A percentile compares a stretch with the other conserved stretches of the same genome.
Conservation (phyloP, 768 basidiomycete genomes). For the Kwoniella europaea region DNA sequence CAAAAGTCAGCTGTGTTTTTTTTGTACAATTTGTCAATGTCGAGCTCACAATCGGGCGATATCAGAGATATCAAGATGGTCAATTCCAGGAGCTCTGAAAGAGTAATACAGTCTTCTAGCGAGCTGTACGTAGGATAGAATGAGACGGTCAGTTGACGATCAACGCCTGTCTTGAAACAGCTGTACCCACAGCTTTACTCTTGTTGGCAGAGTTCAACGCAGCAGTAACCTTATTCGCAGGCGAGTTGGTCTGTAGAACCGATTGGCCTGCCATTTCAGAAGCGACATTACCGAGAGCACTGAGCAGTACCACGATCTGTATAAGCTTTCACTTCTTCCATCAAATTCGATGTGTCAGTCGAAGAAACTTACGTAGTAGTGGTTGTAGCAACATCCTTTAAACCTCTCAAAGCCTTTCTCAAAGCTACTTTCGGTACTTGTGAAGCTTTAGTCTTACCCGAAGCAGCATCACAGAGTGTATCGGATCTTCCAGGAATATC, state of each 20-base stretch:
- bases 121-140: conserved; percentile 56
- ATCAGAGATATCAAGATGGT: conserved; percentile 70
- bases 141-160: conserved; percentile 54
- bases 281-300: conserved; percentile 68
- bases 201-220: conserved; percentile 81
- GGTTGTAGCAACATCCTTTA: conserved; percentile 74
- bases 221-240: conserved; percentile 76
- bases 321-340: no score
- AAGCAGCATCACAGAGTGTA: conserved; percentile 63
- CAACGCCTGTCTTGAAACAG: not conserved
- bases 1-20: not conserved
- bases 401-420: conserved; percentile 72
- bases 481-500: conserved; percentile 71
- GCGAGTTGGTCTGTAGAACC: conserved; percentile 85
- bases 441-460: conserved; percentile 58
- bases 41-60: conserved; percentile 64
- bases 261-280: conserved; percentile 67
- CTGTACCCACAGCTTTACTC: conserved; percentile 59
- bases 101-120: conserved; percentile 86
- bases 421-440: conserved; percentile 68
- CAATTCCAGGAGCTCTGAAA: conserved; percentile 68
- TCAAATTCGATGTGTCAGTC: no score
- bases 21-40: not conserved
- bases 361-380: conserved; percentile 67
- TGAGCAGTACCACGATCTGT: no score